Base-by-base conservation (phyloP, 139 green algal genomes). In the Tetradesmus obliquus region DNA sequence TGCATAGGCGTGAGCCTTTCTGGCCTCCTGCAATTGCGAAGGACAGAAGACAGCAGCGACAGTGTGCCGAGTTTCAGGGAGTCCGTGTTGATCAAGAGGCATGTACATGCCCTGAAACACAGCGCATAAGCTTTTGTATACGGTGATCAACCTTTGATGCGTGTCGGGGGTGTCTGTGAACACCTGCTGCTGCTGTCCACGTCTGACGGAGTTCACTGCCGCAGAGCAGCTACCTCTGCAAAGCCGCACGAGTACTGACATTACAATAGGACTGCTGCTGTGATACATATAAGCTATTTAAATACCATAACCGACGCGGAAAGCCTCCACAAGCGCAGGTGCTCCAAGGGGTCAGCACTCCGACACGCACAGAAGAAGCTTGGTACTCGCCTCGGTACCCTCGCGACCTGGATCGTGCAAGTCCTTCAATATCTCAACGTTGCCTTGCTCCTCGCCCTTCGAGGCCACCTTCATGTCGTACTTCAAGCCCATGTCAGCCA, bases 361-460 rank as follows among this genome's bases (percentile, higher is more conserved):
- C 66, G 66, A 76, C 66, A 76, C 66, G 66, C 66, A 76, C 3
- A 4, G n/a, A 6, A 7, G 8, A 7, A 19, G 2, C 9, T 10
- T 32, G 8, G n/a, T 15, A 53, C 84, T 88, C 9, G 79, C 84
- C 58, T 88, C 24, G 66, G 57, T 88, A 19, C 84, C 84, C 57
- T 88, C 10, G 5, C 84, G 66, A 58, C 84, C 84, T 79, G 84
- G 84, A 79, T 88, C 84, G n/a, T 88, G 66, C 8, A 88, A 20
- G 9, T 79, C 55, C 84, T 88, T 88, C 45, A 88, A 20, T 32
- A 55, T 60, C 58, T 79, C 84, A 79, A 55, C 3, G 17, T 55
- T 54, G 51, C 84, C 84, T 69, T 88, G 20, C 84, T 88, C 84
- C 24, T 55, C n/a, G 5, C 84, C 84, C 24, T 88, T 88, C 57